phyloP scores from a whole-genome alignment of 352 stramenopile species.

The Aphanomyces cochlioides region DNA sequence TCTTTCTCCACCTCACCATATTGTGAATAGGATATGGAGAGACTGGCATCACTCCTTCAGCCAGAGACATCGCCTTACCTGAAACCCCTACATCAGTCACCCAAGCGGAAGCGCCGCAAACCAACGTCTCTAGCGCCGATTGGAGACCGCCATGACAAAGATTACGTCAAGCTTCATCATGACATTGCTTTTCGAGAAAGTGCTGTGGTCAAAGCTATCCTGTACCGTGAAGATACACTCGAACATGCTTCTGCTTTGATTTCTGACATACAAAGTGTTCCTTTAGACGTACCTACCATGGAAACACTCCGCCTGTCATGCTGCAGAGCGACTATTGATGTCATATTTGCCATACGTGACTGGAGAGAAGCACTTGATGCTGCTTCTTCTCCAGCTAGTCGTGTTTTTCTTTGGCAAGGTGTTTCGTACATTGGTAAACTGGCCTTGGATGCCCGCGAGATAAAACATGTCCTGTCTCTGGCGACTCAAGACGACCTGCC shows the following conservation, averaged over 20 bases:
- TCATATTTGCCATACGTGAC: slow-evolving; percentile 13
- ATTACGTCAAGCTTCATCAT: neutral
- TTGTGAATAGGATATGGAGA: slow-evolving; percentile 1
- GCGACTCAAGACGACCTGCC: neutral
- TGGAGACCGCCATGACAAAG: neutral
- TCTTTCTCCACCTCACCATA: neutral
- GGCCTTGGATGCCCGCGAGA: neutral
- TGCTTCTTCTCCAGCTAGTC: neutral
- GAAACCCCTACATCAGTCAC: neutral
- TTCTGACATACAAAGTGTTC: neutral
- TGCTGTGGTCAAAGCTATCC: slow-evolving; percentile 2
- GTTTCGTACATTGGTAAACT: slow-evolving; percentile 14
- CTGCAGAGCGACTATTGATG: neutral
- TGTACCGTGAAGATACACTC: slow-evolving; percentile 9
- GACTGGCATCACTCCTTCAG: neutral
- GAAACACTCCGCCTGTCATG: neutral
- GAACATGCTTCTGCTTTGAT: neutral
- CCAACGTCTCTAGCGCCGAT: neutral
- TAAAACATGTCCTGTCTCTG: neutral
- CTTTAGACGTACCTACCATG: neutral
- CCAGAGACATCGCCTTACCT: slow-evolving; percentile 18
- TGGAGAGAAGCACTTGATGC: slow-evolving; percentile 2
- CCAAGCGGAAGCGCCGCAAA: slow-evolving; percentile 9
- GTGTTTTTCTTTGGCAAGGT: slow-evolving; percentile 2
- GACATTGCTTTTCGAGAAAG: neutral